Percentiles rank a stretch among this genome's conserved stretches.
Conservation (phyloP, 495 filamentous ascomycete species). For the Cercophora newfieldiana region DNA sequence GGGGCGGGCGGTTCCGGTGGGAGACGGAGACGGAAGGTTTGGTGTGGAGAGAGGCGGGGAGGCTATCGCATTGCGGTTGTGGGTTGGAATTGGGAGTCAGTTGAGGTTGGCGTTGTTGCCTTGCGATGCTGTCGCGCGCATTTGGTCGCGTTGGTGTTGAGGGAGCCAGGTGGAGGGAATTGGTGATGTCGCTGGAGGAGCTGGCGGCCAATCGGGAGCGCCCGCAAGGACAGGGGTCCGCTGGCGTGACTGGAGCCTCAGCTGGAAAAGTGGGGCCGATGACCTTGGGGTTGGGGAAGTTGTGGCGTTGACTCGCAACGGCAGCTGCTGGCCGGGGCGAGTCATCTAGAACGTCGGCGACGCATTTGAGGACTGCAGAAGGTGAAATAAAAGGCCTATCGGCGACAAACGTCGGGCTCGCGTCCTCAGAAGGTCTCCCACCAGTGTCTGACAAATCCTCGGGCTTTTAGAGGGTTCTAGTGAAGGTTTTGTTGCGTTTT, state of each 20-base stretch:
- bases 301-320: neutral
- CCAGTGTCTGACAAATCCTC: neutral
- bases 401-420: neutral
- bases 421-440: neutral
- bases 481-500: neutral
- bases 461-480: neutral
- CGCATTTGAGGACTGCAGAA: neutral
- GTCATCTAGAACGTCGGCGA: slow-evolving; percentile 5
- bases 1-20: neutral
- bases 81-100: neutral
- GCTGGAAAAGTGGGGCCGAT: neutral
- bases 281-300: neutral
- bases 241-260: neutral
- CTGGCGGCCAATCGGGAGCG: slow-evolving; percentile 24
- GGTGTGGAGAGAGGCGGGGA: neutral
- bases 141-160: neutral
- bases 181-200: neutral
- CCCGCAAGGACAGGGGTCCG: slow-evolving; percentile 10
- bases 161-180: neutral
- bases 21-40: neutral
- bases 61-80: neutral
- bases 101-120: neutral
- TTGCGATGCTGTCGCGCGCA: neutral
- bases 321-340: slow-evolving; percentile 5
- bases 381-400: neutral